Evolutionary conservation across 257 asterid species (phyloP).

Genomic region (Coffea canephora): DNA sequence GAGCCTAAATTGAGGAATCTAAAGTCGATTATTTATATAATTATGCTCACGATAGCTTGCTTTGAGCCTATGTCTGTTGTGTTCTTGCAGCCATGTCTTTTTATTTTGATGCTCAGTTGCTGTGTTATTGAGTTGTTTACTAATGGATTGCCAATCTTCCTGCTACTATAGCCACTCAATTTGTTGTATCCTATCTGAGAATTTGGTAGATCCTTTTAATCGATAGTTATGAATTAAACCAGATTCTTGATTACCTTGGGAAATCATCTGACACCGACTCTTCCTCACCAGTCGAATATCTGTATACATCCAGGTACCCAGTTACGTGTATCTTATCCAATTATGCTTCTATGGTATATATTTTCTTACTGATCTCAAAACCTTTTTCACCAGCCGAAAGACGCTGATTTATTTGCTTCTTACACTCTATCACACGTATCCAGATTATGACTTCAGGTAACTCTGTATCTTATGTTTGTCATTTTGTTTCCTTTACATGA

Average conservation of each 20-base stretch:
- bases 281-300: conserved; percentile 78
- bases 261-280: conserved; percentile 78
- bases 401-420: conserved; percentile 90
- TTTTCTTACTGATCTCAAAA: conserved; percentile 21
- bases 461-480: conserved; percentile 42
- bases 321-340: conserved; percentile 1
- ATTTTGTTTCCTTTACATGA: conserved; percentile 15
- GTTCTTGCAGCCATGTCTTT: neutral
- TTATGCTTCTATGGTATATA: conserved; percentile 4
- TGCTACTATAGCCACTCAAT: neutral
- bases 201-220: neutral
- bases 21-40: neutral
- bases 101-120: neutral
- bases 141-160: neutral
- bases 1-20: neutral
- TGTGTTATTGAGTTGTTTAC: neutral
- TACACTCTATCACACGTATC: conserved; percentile 88
- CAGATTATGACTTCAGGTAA: conserved; percentile 98
- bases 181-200: neutral
- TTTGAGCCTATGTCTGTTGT: neutral
- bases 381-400: conserved; percentile 64
- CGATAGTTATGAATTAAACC: conserved; percentile 12
- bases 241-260: conserved; percentile 77
- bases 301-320: conserved; percentile 68
- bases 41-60: neutral